A percentile compares a stretch with the other conserved stretches of the same genome.
These are phyloP conservation scores for Sisymbrium irio DNA, from an alignment of 345 rosid species.

Conservation along the genomic window DNA sequence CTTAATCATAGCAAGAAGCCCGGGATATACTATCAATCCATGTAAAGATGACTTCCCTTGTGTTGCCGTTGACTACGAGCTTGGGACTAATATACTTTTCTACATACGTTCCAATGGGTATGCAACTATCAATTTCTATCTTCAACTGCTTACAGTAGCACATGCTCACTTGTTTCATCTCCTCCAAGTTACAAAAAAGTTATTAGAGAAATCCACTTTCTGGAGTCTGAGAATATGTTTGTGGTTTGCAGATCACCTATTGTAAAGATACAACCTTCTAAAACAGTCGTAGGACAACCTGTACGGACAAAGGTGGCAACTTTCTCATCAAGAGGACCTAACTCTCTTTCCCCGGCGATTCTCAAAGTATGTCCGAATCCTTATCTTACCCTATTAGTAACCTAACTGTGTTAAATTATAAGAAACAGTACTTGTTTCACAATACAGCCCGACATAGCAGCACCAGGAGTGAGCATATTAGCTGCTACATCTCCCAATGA, in stretches of 20 bases:
- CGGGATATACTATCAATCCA: slow-evolving; percentile 29
- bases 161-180: background rate
- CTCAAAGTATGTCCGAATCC: background rate
- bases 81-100: slow-evolving; percentile 38
- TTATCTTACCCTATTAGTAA: background rate
- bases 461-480: slow-evolving; percentile 44
- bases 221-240: background rate
- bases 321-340: slow-evolving; percentile 59
- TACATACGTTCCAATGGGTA: slow-evolving; percentile 42
- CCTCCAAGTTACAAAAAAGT: background rate
- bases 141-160: background rate
- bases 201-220: background rate
- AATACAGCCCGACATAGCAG: slow-evolving; percentile 41
- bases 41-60: slow-evolving; percentile 39
- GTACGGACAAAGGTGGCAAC: slow-evolving; percentile 29
- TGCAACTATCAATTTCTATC: background rate
- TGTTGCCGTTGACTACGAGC: slow-evolving; percentile 36
- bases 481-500: slow-evolving; percentile 37
- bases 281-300: slow-evolving; percentile 21
- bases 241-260: slow-evolving; percentile 19
- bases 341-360: slow-evolving; percentile 7
- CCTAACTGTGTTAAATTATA: background rate
- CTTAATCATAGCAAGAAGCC: slow-evolving; percentile 37
- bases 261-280: slow-evolving; percentile 27
- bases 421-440: background rate